phyloP scores from a whole-genome alignment of 306 rosid genomes.

The Cucurbita ficifolia region DNA sequence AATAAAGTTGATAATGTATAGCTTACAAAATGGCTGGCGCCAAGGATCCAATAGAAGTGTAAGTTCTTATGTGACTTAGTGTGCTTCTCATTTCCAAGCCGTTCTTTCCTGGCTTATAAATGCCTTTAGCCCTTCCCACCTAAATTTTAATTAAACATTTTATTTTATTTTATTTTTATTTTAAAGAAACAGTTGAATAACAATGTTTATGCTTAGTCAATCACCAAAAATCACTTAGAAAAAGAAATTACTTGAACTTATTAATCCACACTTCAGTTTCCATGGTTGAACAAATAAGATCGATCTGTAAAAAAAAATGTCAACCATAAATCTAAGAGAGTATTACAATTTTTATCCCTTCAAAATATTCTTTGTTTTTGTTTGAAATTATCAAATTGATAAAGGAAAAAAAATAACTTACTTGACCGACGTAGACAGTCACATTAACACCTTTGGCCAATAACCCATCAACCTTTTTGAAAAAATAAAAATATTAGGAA shows the following conservation, averaged over 20 bases:
- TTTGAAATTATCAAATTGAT: background rate
- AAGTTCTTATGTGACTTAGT: conserved; percentile 49
- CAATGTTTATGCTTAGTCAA: too few relatives aligned
- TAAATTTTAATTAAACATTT: background rate
- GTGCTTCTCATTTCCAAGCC: conserved; percentile 22
- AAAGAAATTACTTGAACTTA: conserved; percentile 46
- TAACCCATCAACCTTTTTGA: conserved; percentile 62
- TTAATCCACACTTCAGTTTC: conserved; percentile 79
- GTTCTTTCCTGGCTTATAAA: conserved; percentile 42
- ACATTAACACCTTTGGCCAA: conserved; percentile 71
- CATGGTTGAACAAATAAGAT: conserved; percentile 76
- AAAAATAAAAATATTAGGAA: too few relatives aligned
- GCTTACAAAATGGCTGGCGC: conserved; percentile 97
- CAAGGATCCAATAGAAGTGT: conserved; percentile 84
- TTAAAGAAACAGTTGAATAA: background rate
- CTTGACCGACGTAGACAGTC: conserved; percentile 82
- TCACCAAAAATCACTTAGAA: background rate
- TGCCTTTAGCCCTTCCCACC: conserved; percentile 66
- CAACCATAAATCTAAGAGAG: too few relatives aligned
- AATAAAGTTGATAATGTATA: background rate
- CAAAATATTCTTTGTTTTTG: too few relatives aligned
- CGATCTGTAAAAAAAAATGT: too few relatives aligned
- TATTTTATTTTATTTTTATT: too few relatives aligned
- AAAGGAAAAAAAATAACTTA: conserved; percentile 13
- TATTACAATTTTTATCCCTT: too few relatives aligned